Evolutionary conservation across 1,139 yeast species (phyloP), one percentile per base, ranked within the genome.

Genomic region (Pichia sp.): DNA sequence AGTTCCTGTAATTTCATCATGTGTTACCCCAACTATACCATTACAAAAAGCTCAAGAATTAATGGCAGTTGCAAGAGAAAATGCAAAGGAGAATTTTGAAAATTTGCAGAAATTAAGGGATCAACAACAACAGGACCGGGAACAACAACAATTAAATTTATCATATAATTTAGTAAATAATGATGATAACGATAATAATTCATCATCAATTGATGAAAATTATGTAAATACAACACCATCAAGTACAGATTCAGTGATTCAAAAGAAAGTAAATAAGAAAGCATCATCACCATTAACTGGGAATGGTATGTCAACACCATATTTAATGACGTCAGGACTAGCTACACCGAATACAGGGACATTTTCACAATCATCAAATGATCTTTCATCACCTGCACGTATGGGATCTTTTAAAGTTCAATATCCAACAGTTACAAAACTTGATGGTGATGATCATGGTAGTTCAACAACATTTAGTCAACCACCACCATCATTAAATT

Each of bases 1-100:
- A 2, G 89, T 87, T 16, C 98, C 99, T 0, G 95, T 89, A 4
- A 86, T 91, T n/a, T 87, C 96, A 56, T 87, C 97, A 33, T 93
- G 96, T 67, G 84, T 86, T 9, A 89, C 98, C 0, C 98, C 98
- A 18, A 93, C 98, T 0, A 93, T 93, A 14, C 84, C 96, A 28
- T 73, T 93, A 58, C 80, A 81, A 46, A 84, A 82, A 62, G 99
- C 99, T 0, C 96, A 89, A 67, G 96, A 86, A 64, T 69, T 93
- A 66, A 73, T 90, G 62, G 84, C 89, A 1, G 87, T 83, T 60
- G 95, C 96, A 0, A 74, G 91, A 61, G 89, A 83, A 63, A 88
- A 81, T 62, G 83, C 86, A 1, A 76, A 75, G 61, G 64, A 75
- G 47, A 81, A 84, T 62, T 86, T 85, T 59, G 84, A 81, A 55